Evolutionary conservation across 2,329 filamentous ascomycete genomes (phyloP), one percentile per base, ranked within the genome.

Genomic region (Botrytis byssoidea): DNA sequence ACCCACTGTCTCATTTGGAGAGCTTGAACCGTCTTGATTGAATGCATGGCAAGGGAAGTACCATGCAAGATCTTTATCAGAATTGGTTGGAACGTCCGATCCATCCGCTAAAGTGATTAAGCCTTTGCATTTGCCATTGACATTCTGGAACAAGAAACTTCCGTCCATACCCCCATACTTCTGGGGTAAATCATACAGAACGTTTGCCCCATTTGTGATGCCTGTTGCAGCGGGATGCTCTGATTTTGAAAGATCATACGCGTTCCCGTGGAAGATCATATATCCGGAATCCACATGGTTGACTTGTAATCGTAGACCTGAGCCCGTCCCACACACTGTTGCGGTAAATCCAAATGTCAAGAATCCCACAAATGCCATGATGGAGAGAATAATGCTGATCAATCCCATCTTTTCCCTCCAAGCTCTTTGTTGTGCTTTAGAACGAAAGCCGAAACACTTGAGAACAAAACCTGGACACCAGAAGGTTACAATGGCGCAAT

Each of bases 401-500:
- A 99, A 85, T 3, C 96, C 96, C 86, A 99, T 97, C 87, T 99
- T 99, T 82, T 99, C 96, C 77, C 96, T 90, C 96, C 96, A 99
- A 3, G 96, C 96, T 79, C 94, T 89, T 81, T 94, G 92, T 82
- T 98, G 94, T 25, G 92, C 94, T 82, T 93, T 96, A 64, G 93
- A 88, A 12, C 90, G 90, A 86, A 93, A 97, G 57, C 95, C 94
- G 80, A 94, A 96, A 83, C 93, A 97, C 77, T 88, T 89, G 72
- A 99, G 85, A 42, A 98, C 83, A 75, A 95, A 92, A 81, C 94
- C 91, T 0, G 96, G 96, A 74, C 90, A 92, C 95, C 96, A 98
- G 80, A 98, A 98, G 0, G 96, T 99, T 77, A 99, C 85, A 76
- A 97, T 89, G 66, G 93, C 92, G 83, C 96, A 99, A 85, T 99